phyloP scores from a whole-genome alignment of 2,329 filamentous ascomycete genomes.

The Samsoniella hepiali region DNA sequence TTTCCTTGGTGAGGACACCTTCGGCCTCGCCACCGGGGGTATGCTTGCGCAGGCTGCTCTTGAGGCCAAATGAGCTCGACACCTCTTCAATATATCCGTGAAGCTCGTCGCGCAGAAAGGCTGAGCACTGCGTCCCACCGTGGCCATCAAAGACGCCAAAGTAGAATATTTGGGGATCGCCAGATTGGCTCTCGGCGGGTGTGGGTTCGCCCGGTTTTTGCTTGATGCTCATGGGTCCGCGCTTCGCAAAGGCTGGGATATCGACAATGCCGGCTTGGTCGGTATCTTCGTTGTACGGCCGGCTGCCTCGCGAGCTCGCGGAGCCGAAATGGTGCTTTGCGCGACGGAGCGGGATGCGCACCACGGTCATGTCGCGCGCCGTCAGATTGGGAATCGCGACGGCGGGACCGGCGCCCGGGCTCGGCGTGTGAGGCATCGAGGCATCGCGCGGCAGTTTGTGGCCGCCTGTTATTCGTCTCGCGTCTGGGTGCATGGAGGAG shows the following conservation, averaged over 20 bases:
- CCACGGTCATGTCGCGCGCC: slow-evolving; percentile 80
- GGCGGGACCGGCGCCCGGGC: slow-evolving; percentile 52
- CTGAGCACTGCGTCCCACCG: slow-evolving; percentile 83
- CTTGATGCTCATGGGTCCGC: slow-evolving; percentile 63
- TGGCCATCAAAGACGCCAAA: slow-evolving; percentile 97
- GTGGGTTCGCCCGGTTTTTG: slow-evolving; percentile 58
- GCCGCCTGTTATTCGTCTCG: slow-evolving; percentile 59
- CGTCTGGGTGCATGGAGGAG: slow-evolving; percentile 87
- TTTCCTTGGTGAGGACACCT: slow-evolving; percentile 28
- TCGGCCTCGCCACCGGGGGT: slow-evolving; percentile 35
- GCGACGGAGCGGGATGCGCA: slow-evolving; percentile 86
- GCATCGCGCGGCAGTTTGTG: slow-evolving; percentile 85
- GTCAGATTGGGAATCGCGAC: slow-evolving; percentile 58
- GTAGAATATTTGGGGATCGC: slow-evolving; percentile 95
- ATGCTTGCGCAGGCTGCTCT: slow-evolving; percentile 65
- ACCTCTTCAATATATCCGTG: slow-evolving; percentile 87
- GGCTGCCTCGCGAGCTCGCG: slow-evolving; percentile 72
- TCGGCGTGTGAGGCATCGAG: slow-evolving; percentile 70
- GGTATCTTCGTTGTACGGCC: slow-evolving; percentile 88
- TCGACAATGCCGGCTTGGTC: slow-evolving; percentile 93
- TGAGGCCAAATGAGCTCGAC: slow-evolving; percentile 70
- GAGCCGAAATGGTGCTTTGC: slow-evolving; percentile 96
- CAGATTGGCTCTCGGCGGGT: slow-evolving; percentile 71
- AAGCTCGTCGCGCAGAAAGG: slow-evolving; percentile 78
- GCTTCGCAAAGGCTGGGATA: slow-evolving; percentile 86